Percentiles rank a stretch among this genome's conserved stretches.
These are phyloP conservation scores for Urostyla sp. DNA, from an alignment of 73 alveolate genomes.

Conservation along the genomic window DNA sequence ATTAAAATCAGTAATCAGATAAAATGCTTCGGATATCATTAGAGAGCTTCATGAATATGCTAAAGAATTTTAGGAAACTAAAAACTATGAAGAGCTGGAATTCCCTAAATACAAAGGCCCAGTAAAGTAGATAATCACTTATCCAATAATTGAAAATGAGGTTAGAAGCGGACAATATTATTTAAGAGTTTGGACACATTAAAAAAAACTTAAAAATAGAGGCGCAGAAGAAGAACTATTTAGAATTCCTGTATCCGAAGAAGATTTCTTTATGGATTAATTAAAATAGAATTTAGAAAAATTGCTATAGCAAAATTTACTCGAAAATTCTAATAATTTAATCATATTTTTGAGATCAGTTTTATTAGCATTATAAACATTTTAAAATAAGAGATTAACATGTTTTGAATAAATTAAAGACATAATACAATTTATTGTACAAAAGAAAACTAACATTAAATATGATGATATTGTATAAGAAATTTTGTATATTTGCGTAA, in stretches of 20 bases:
- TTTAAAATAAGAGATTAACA: constrained; percentile 1
- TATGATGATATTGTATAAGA: neutral
- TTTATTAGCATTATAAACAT: neutral
- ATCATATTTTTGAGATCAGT: neutral
- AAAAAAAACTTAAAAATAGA: no score
- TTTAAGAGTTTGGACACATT: constrained; percentile 37
- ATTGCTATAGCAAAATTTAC: neutral
- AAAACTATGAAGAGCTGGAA: neutral
- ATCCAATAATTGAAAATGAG: constrained; percentile 21
- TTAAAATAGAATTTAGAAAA: no score
- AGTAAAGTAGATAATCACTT: neutral
- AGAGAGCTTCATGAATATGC: neutral
- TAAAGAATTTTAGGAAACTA: neutral
- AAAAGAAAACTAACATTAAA: neutral
- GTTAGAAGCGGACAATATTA: constrained; percentile 47
- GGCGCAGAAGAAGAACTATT: neutral
- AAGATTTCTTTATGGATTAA: constrained; percentile 21
- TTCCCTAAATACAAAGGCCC: neutral
- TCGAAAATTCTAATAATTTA: neutral
- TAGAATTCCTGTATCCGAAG: constrained; percentile 27
- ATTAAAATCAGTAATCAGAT: neutral
- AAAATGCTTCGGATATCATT: neutral
- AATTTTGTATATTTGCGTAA: neutral
- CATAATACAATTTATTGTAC: neutral
- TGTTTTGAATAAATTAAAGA: constrained; percentile 22